Evolutionary conservation across 1,284 basidiomycete species (phyloP), one percentile per base, ranked within the genome.

Genomic region (Pseudozyma sp.): DNA sequence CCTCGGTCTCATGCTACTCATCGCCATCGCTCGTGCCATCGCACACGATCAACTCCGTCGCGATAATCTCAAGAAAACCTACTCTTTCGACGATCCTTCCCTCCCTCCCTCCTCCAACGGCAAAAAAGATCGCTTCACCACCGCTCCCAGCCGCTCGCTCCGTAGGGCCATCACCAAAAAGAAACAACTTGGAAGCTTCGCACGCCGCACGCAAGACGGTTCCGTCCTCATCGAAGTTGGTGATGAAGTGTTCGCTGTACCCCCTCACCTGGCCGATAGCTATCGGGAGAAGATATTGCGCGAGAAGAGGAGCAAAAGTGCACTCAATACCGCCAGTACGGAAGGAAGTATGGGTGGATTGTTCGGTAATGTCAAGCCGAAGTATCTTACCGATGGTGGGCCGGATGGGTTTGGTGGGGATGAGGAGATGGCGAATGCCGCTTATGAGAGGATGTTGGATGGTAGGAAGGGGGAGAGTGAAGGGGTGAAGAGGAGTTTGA

Each of bases 151-250:
- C 4, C 36, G 35, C 2, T 6, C 19, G 10, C 18, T 80, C 1
- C 43, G 59, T 3, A 45, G 77, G 3, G 77, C 76, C 3, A 45
- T 80, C 18, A 78, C 76, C 5, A 62, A 56, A 40, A 62, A 61
- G 38, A 72, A 76, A 45, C 51, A 71, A 40, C 51, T 80, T 6
- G 73, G 74, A 10, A 70, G 64, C 48, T 77, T 78, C 38, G 74
- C 70, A 11, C 19, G 74, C 0, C 50, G 76, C 9, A 63, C 60
- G 2, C 56, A 62, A 31, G 70, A 78, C 19, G 77, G 74, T 0
- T 59, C 48, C 14, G 78, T 80, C 3, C 39, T 80, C 13, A 70
- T 80, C 54, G 78, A 80, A 40, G 76, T 80, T 5, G 78, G 78
- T 0, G 76, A 80, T 35, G 78, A 80, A 36, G 78, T 80, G 42